phyloP scores from a whole-genome alignment of 371 early-diverging fungal species.

The Rhizopus microsporus region DNA sequence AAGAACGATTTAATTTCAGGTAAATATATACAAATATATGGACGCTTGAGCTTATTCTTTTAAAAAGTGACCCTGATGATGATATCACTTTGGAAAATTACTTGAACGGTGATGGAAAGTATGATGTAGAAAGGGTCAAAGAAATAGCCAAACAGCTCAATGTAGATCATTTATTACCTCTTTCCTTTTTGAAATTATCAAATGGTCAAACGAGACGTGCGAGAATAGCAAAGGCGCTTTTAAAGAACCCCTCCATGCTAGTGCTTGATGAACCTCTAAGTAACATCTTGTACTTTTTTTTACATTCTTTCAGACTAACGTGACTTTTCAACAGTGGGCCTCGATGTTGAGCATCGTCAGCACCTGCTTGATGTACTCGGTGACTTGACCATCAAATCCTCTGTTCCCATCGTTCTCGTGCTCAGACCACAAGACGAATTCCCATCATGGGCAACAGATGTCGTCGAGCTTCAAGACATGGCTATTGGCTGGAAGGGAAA shows the following conservation, averaged over 20 bases:
- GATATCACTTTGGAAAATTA: conserved; percentile 39
- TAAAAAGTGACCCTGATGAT: conserved; percentile 47
- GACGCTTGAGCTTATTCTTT: background rate
- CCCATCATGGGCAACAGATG: conserved; percentile 60
- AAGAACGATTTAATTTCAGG: conserved; percentile 62
- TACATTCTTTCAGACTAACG: background rate
- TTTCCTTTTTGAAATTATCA: conserved; percentile 57
- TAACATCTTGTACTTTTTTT: conserved; percentile 14
- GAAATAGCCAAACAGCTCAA: conserved; percentile 35
- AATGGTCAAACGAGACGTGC: conserved; percentile 64
- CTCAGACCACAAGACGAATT: conserved; percentile 60
- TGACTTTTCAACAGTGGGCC: conserved; percentile 43
- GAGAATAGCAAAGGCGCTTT: conserved; percentile 51
- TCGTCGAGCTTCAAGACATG: conserved; percentile 42
- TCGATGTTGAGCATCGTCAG: conserved; percentile 56
- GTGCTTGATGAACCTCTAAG: conserved; percentile 65
- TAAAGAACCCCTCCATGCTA: conserved; percentile 40
- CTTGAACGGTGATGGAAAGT: conserved; percentile 13
- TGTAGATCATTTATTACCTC: conserved; percentile 31
- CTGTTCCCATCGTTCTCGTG: conserved; percentile 48
- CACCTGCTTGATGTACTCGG: conserved; percentile 44
- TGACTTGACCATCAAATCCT: conserved; percentile 23
- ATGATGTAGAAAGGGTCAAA: conserved; percentile 9
- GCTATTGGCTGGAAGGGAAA: conserved; percentile 28
- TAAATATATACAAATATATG: conserved; percentile 6